Conservation (phyloP, 1,139 yeast genomes). For the Candida tunisiensis region DNA sequence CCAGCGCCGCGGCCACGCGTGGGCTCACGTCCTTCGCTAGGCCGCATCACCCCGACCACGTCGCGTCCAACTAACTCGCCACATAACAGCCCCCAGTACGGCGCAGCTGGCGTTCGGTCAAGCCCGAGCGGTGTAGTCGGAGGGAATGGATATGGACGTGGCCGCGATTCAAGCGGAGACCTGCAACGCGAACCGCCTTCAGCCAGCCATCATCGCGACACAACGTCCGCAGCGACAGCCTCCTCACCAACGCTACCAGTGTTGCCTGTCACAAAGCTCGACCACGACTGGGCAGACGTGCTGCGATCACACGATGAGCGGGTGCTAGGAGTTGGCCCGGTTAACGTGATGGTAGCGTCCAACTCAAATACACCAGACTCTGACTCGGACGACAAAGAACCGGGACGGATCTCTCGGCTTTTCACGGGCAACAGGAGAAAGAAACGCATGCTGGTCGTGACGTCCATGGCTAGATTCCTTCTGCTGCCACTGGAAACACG, state of each 20-base stretch:
- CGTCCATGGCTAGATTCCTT: constrained; percentile 20
- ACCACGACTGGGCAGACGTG: constrained; percentile 49
- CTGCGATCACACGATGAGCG: constrained; percentile 53
- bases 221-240: not conserved
- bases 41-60: too few species aligned
- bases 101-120: not conserved
- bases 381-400: constrained; percentile 9
- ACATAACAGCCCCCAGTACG: not conserved
- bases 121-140: not conserved
- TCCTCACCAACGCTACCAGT: constrained; percentile 31
- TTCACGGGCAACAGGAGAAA: constrained; percentile 14
- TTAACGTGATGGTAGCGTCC: constrained; percentile 14
- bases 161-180: not conserved
- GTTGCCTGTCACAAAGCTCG: constrained; percentile 41
- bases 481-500: constrained; percentile 15
- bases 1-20: too few species aligned
- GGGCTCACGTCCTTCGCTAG: too few species aligned
- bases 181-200: not conserved
- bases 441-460: constrained; percentile 16
- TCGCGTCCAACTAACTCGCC: too few species aligned
- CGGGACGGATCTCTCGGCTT: constrained; percentile 14
- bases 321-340: constrained; percentile 44
- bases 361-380: constrained; percentile 6
- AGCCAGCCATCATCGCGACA: constrained; percentile 1
- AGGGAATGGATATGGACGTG: not conserved